Conservation (phyloP, 2,329 filamentous ascomycete genomes). For the Mariannaea elegans region DNA sequence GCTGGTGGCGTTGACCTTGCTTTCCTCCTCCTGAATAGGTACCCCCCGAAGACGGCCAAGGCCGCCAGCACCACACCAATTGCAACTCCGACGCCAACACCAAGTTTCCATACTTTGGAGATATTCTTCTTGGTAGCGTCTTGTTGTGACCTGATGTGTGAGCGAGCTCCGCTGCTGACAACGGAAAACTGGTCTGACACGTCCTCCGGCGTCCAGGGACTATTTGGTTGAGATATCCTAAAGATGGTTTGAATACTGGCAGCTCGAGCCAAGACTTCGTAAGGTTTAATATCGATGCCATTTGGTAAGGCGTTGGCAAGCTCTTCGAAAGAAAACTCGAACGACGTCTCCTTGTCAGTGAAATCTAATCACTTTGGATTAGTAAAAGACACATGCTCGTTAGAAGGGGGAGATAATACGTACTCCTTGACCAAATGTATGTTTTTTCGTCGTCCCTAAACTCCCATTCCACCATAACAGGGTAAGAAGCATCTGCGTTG, state of each 20-base stretch:
- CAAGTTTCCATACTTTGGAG: conserved; percentile 16
- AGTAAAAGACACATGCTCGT: neutral
- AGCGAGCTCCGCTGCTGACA: conserved; percentile 19
- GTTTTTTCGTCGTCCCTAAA: neutral
- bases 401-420: no score
- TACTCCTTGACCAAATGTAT: conserved; percentile 8
- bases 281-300: conserved; percentile 20
- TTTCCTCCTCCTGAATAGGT: conserved; percentile 7
- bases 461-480: conserved; percentile 2
- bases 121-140: conserved; percentile 1
- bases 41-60: conserved; percentile 14
- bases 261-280: conserved; percentile 24
- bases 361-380: conserved; percentile 13
- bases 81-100: conserved; percentile 22
- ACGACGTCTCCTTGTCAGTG: conserved; percentile 19
- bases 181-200: conserved; percentile 28
- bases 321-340: conserved; percentile 28
- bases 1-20: neutral
- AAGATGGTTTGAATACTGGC: conserved; percentile 22
- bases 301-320: conserved; percentile 23
- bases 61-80: conserved; percentile 18
- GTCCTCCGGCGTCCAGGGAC: conserved; percentile 18
- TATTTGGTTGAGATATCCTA: conserved; percentile 23
- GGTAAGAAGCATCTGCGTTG: conserved; percentile 25
- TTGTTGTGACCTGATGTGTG: conserved; percentile 20